Base-by-base conservation (phyloP, 345 rosid genomes). In the Excoecaria agallocha region DNA sequence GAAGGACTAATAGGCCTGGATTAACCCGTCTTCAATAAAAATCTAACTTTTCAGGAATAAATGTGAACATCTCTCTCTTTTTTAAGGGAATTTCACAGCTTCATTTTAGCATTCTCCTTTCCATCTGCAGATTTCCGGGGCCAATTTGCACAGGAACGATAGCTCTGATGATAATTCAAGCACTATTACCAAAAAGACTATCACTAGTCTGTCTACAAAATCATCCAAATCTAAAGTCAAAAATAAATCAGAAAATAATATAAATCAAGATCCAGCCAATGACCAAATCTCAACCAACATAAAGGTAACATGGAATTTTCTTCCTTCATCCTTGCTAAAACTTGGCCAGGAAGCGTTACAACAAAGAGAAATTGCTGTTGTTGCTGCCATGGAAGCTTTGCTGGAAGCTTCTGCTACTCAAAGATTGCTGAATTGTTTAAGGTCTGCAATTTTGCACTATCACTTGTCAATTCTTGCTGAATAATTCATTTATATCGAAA, bases 321-420 rank as follows among this genome's bases (percentile, higher is more conserved):
- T 90, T 76, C 87, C 96, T 66, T 74, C 90, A 6, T 74, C 72
- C 50, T 75, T 90, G 55, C 82, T 81, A 30, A 78, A 87, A 74
- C 90, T 87, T 1, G 93, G 96, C 59, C 88, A 85, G 91, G 90
- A 92, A 41, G 86, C 87, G 38, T 43, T 84, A 35, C 80, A 72
- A 67, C 89, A 85, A 54, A 88, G 87, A 84, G 91, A 90, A 77
- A 74, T 51, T 20, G 90, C 91, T 55, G 43, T 89, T 73, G 79
- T 77, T 57, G 83, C 86, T 78, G 87, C 92, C 20, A 77, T 84
- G 25, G 90, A 88, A 43, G 88, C 91, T 57, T 79, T 89, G 77
- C 81, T 85, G 80, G 91, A 90, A 73, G 94, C 94, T 74, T 83
- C 93, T 48, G 88, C 89, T 55, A 73, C 88, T 30, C 91, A 90